Conservation (phyloP, 2,329 filamentous ascomycete species). For the Aureobasidium musti region DNA sequence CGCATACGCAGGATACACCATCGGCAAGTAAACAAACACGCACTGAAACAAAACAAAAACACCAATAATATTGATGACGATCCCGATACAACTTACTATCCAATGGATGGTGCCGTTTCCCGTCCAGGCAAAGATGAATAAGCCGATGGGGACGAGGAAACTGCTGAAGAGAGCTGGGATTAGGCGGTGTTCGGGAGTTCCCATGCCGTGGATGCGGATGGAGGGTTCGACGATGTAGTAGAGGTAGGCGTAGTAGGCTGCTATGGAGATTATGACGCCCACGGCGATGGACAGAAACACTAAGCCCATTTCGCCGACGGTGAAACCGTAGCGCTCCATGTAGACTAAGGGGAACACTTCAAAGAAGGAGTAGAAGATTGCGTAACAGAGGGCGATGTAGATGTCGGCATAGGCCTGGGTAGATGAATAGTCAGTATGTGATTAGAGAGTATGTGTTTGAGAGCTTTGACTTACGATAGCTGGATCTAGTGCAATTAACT, state of each 20-base stretch:
- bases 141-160: constrained; percentile 38
- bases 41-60: constrained; percentile 48
- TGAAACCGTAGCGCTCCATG: constrained; percentile 58
- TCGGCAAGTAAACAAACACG: constrained; percentile 45
- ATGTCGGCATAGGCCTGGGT: constrained; percentile 46
- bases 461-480: constrained; percentile 48
- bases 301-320: constrained; percentile 59
- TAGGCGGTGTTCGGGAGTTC: constrained; percentile 39
- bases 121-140: constrained; percentile 45
- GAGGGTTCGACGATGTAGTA: constrained; percentile 35
- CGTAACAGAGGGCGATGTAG: constrained; percentile 44
- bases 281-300: constrained; percentile 63
- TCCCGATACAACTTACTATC: constrained; percentile 47
- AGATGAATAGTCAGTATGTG: constrained; percentile 34
- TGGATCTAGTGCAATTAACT: constrained; percentile 59
- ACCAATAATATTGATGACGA: constrained; percentile 44
- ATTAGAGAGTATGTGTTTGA: no score
- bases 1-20: constrained; percentile 48
- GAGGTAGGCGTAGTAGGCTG: constrained; percentile 35
- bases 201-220: constrained; percentile 35
- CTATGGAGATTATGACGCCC: constrained; percentile 56
- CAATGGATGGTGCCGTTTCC: constrained; percentile 41
- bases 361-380: constrained; percentile 62
- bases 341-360: constrained; percentile 23
- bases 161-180: constrained; percentile 41